These are phyloP conservation scores for Thelephora ganbajun DNA, from an alignment of 768 basidiomycete species.

Conservation along the genomic window DNA sequence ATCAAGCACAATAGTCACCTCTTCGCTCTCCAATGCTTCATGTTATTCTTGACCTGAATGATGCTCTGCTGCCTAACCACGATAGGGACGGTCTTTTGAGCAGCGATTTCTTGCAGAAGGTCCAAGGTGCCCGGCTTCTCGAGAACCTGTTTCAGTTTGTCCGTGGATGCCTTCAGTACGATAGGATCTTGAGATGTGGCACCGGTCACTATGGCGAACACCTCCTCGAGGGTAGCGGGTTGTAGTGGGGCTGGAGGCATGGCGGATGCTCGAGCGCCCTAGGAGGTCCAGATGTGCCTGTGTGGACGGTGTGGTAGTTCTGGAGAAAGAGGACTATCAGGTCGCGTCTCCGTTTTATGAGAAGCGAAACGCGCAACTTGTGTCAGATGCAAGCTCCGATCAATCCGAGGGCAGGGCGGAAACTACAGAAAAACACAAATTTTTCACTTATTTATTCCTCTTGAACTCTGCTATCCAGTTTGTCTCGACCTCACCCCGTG, in stretches of 20 bases:
- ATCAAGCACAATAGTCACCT: conserved; percentile 34
- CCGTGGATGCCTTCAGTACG: conserved; percentile 31
- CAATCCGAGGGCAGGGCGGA: too few species aligned
- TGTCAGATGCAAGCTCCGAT: too few species aligned
- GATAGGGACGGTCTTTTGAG: conserved; percentile 42
- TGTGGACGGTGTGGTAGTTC: too few species aligned
- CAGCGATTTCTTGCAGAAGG: conserved; percentile 60
- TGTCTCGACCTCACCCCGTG: conserved; percentile 61
- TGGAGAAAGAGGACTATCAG: too few species aligned
- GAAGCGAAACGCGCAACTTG: too few species aligned
- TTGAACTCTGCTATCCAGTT: conserved; percentile 89
- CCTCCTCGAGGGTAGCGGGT: conserved; percentile 43
- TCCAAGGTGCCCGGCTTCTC: conserved; percentile 61
- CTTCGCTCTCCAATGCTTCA: conserved; percentile 64
- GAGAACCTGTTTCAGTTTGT: conserved; percentile 53
- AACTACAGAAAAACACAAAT: too few species aligned
- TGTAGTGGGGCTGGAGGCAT: conserved; percentile 15
- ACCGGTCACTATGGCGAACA: conserved; percentile 49
- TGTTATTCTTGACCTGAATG: conserved; percentile 78
- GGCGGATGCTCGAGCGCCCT: too few species aligned
- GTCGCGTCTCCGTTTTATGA: too few species aligned
- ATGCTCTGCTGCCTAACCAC: conserved; percentile 67
- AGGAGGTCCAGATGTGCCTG: too few species aligned
- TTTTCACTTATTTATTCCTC: conserved; percentile 9
- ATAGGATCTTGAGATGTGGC: conserved; percentile 64